These are phyloP conservation scores for Coemansia sp. DNA, from an alignment of 192 early-diverging fungal genomes.

Conservation along the genomic window DNA sequence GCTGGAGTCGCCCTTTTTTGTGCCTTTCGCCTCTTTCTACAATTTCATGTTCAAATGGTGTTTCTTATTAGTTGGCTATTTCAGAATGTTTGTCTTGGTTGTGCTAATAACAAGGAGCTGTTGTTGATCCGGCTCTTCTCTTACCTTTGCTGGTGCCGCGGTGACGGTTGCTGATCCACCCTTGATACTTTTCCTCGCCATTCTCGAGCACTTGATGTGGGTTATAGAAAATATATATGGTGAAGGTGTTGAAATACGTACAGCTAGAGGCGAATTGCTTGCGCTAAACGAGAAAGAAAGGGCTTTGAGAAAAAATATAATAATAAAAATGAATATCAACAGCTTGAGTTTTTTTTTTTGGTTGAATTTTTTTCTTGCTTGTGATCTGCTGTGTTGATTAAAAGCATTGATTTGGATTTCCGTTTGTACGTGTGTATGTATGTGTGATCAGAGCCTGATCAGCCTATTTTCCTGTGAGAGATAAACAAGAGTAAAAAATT, in stretches of 20 bases:
- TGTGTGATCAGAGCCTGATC: background rate
- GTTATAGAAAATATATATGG: background rate
- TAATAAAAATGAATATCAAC: background rate
- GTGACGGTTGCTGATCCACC: background rate
- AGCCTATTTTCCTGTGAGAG: background rate
- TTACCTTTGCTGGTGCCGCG: background rate
- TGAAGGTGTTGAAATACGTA: background rate
- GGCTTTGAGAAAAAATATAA: background rate
- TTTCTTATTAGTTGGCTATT: background rate
- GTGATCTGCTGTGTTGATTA: background rate
- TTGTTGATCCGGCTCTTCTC: background rate
- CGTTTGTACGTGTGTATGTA: no score
- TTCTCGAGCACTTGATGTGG: background rate
- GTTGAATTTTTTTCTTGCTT: conserved; percentile 5
- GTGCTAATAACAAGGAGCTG: background rate
- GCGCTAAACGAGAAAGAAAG: background rate
- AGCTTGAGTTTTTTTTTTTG: background rate
- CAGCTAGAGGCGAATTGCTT: background rate
- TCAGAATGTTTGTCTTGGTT: background rate
- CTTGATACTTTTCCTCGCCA: conserved; percentile 14
- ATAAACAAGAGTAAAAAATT: background rate
- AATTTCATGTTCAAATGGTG: background rate
- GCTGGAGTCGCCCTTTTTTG: conserved; percentile 5
- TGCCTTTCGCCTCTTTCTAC: conserved; percentile 1
- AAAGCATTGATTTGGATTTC: no score